Conservation (phyloP, 208 protist genomes). For the Tritrichomonas foetus region DNA sequence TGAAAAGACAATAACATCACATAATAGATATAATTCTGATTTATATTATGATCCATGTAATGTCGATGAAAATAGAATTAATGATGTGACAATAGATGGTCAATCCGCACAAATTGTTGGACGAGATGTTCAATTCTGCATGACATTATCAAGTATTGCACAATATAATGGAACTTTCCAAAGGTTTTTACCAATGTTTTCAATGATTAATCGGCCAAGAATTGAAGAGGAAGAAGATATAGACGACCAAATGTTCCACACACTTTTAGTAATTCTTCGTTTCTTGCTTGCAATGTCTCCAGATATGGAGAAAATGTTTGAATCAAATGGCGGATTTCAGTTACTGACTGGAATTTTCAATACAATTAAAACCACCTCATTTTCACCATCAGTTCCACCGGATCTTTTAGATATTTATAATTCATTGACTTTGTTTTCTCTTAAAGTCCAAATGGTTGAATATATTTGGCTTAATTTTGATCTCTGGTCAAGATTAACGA, state of each 20-base stretch:
- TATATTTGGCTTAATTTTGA: background rate
- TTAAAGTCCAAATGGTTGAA: background rate
- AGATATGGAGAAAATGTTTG: background rate
- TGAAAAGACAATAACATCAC: background rate
- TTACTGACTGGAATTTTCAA: background rate
- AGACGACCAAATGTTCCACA: background rate
- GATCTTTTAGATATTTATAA: background rate
- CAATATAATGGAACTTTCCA: background rate
- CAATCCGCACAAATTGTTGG: background rate
- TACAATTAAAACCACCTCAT: background rate
- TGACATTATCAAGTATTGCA: background rate
- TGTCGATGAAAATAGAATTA: background rate
- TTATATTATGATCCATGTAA: background rate
- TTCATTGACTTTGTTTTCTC: background rate
- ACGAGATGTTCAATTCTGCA: background rate
- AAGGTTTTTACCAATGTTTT: background rate
- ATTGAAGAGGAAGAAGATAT: background rate
- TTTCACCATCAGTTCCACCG: background rate
- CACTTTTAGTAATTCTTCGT: background rate
- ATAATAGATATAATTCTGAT: background rate
- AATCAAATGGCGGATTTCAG: slow-evolving; percentile 25
- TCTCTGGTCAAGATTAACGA: background rate
- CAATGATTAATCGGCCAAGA: background rate
- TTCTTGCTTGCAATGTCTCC: background rate
- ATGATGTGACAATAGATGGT: background rate